Percentiles rank a stretch among this genome's conserved stretches.
Conservation (phyloP, 129 eudicot species). For the Flaveria trinervia region DNA sequence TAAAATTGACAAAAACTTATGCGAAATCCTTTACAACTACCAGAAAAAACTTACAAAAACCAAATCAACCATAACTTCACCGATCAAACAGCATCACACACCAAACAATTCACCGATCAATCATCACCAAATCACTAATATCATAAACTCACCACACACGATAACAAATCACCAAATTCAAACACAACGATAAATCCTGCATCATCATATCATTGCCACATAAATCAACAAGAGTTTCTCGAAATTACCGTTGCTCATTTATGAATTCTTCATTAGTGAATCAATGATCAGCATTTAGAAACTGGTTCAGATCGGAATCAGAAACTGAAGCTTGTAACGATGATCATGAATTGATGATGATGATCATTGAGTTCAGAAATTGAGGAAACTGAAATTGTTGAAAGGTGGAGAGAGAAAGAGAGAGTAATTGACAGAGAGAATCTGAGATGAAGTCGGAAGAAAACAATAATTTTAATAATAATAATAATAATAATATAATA, state of each 20-base stretch:
- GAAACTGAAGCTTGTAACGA: constrained; percentile 10
- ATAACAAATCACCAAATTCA: constrained; percentile 21
- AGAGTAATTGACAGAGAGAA: constrained; percentile 28
- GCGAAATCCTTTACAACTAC: constrained; percentile 3
- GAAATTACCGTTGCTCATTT: constrained; percentile 6
- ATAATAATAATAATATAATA: neutral
- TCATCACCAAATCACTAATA: neutral
- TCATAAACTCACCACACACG: neutral
- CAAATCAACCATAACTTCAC: neutral
- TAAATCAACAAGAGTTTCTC: neutral
- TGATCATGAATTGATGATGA: neutral
- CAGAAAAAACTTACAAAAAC: neutral
- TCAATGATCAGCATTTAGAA: constrained; percentile 17
- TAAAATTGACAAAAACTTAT: no score
- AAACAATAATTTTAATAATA: neutral
- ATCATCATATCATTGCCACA: neutral
- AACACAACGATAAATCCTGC: constrained; percentile 19
- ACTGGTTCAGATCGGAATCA: constrained; percentile 32
- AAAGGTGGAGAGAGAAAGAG: constrained; percentile 23
- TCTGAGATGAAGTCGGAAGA: constrained; percentile 1
- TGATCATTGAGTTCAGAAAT: constrained; percentile 25
- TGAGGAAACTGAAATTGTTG: constrained; percentile 15
- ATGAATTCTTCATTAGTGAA: neutral
- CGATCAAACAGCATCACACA: neutral
- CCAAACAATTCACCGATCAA: neutral